Percentiles rank a stretch among this genome's conserved stretches.
Evolutionary conservation across 2,329 filamentous ascomycete genomes (phyloP).

Genomic region (Colletotrichum liriopes): DNA sequence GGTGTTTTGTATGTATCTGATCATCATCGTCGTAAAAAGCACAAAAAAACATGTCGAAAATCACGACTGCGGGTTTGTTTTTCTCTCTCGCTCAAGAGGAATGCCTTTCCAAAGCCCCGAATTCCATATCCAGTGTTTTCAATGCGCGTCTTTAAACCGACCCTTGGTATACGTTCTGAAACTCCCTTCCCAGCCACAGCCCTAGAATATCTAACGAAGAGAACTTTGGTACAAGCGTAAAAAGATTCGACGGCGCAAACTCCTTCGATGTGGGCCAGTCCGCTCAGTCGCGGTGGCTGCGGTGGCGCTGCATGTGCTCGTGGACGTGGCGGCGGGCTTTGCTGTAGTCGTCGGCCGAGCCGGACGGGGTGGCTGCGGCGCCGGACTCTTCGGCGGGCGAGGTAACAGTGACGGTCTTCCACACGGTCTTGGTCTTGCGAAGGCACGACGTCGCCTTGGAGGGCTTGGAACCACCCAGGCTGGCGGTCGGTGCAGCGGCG

Average conservation of each 20-base stretch:
- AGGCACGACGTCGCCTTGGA: constrained; percentile 46
- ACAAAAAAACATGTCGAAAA: constrained; percentile 8
- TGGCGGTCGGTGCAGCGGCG: constrained; percentile 41
- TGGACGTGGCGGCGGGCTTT: constrained; percentile 56
- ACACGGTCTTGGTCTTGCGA: constrained; percentile 56
- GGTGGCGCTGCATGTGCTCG: constrained; percentile 55
- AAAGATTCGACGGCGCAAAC: not conserved
- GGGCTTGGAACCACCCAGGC: constrained; percentile 20
- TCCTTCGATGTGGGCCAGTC: not conserved
- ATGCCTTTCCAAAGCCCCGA: constrained; percentile 19
- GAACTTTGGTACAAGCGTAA: constrained; percentile 34
- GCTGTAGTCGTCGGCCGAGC: constrained; percentile 38
- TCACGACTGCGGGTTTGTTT: not conserved
- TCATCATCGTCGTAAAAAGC: constrained; percentile 40
- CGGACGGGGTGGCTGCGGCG: constrained; percentile 15
- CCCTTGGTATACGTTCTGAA: constrained; percentile 33
- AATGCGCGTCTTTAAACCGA: constrained; percentile 14
- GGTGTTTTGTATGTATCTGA: constrained; percentile 31
- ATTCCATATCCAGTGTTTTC: constrained; percentile 18
- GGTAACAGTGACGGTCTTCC: constrained; percentile 62
- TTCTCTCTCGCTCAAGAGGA: not conserved
- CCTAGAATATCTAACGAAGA: constrained; percentile 44
- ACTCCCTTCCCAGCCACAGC: constrained; percentile 32
- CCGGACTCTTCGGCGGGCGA: constrained; percentile 62
- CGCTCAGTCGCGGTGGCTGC: constrained; percentile 49